Evolutionary conservation across 1,284 basidiomycete genomes (phyloP), one percentile per base, ranked within the genome.

Genomic region (Trichosporon sp.): DNA sequence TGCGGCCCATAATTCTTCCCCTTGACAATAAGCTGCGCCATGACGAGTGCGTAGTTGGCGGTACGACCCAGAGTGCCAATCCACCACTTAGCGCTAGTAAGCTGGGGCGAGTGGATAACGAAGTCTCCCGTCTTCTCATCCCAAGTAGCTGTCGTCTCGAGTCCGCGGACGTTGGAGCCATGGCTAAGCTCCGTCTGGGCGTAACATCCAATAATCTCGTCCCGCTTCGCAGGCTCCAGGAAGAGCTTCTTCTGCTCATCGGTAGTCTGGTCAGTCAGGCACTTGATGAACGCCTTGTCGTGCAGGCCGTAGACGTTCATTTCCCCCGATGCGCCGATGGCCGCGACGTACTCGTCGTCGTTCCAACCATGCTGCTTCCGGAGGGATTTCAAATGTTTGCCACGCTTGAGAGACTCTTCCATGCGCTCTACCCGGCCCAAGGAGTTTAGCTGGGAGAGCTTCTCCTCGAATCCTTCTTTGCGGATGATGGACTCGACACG

Each of bases 141-240:
- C 65, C 85, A 84, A 1, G 83, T 85, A 0, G 84, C 83, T 6
- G 84, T 85, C 31, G 84, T 86, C 71, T 85, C 83, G 49, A 85
- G 78, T 10, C 84, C 84, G 9, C 84, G 84, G n/a, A 85, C 83
- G 70, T 85, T 85, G 56, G 79, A 81, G 40, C 83, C 83, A 71
- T 84, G 82, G 3, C 76, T 77, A 4, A 77, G 69, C 62, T 78
- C 75, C 31, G 78, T 85, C 84, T 85, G 85, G 56, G 82, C 83
- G 66, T 85, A 85, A 74, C 84, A 85, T 13, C 84, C 84, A 60
- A 83, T 83, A 62, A 85, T 62, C 60, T 59, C 56, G 64, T 65
- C 60, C 16, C 27, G n/a, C 32, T 37, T 19, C 13, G 64, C 60
- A n/a, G 64, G 60, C 44, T 56, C 60, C 25, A 65, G 64, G 60